A percentile compares a stretch with the other conserved stretches of the same genome.
Evolutionary conservation across 2,329 filamentous ascomycete species (phyloP).

Genomic region (Trichoderma breve): DNA sequence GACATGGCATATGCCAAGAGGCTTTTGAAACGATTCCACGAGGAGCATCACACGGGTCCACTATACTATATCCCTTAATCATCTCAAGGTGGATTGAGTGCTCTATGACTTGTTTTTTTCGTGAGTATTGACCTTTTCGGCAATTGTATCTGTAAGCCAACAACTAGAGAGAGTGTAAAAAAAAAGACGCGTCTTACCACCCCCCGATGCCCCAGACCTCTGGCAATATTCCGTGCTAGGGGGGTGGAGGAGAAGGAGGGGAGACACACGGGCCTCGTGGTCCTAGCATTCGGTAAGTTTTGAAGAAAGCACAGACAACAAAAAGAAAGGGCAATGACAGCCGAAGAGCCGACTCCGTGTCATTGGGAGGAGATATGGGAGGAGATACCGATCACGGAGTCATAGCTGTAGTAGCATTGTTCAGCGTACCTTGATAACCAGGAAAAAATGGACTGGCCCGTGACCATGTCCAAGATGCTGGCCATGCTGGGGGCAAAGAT

Average conservation of each 20-base stretch:
- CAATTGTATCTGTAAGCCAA: background rate
- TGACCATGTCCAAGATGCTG: background rate
- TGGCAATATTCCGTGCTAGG: background rate
- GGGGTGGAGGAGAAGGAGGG: background rate
- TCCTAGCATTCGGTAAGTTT: slow-evolving; percentile 17
- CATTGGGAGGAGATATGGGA: background rate
- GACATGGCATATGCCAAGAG: slow-evolving; percentile 1
- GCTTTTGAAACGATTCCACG: background rate
- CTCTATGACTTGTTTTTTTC: background rate
- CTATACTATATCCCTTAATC: slow-evolving; percentile 1
- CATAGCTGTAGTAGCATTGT: background rate
- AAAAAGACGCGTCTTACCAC: slow-evolving; percentile 1
- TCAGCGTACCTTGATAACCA: background rate
- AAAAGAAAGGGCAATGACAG: background rate
- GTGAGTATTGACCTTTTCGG: background rate
- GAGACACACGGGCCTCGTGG: slow-evolving; percentile 13
- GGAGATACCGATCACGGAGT: background rate
- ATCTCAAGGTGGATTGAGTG: background rate
- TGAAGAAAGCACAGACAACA: slow-evolving; percentile 5
- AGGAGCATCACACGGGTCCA: background rate
- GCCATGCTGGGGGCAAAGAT: background rate
- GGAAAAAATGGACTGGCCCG: background rate
- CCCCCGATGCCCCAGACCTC: background rate
- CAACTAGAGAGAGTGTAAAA: background rate
- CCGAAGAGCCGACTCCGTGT: background rate